These are phyloP conservation scores for Diaporthe nobilis DNA, from an alignment of 2,329 filamentous ascomycete genomes.

Conservation along the genomic window DNA sequence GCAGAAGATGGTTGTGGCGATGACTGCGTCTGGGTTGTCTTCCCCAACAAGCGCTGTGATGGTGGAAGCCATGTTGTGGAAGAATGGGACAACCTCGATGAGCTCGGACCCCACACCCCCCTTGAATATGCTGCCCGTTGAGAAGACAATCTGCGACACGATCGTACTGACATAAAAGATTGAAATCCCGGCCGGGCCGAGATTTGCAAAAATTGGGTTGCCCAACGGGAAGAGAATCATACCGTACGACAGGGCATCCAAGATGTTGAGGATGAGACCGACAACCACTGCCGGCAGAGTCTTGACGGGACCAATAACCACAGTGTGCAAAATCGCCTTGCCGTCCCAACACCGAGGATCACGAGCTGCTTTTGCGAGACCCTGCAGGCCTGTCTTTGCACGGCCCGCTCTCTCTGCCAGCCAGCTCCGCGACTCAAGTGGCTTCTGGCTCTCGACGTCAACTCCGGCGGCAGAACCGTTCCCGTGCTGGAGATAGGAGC, in stretches of 20 bases:
- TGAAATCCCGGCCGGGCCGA: slow-evolving; percentile 94
- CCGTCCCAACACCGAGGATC: slow-evolving; percentile 82
- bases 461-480: slow-evolving; percentile 47
- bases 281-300: slow-evolving; percentile 90
- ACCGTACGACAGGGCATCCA: slow-evolving; percentile 95
- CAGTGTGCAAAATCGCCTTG: slow-evolving; percentile 73
- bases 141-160: slow-evolving; percentile 91
- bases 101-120: slow-evolving; percentile 96
- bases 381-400: slow-evolving; percentile 44
- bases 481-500: slow-evolving; percentile 45
- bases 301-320: slow-evolving; percentile 76
- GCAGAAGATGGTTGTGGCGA: slow-evolving; percentile 93
- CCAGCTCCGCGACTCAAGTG: slow-evolving; percentile 51
- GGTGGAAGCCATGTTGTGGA: slow-evolving; percentile 96
- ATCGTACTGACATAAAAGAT: slow-evolving; percentile 99
- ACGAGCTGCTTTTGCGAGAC: slow-evolving; percentile 52
- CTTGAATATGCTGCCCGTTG: slow-evolving; percentile 87
- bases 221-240: slow-evolving; percentile 97
- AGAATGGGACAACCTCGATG: slow-evolving; percentile 99
- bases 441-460: slow-evolving; percentile 68
- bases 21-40: slow-evolving; percentile 85
- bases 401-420: slow-evolving; percentile 48
- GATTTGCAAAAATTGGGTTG: slow-evolving; percentile 84
- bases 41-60: slow-evolving; percentile 85
- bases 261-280: slow-evolving; percentile 89